Base-by-base conservation (phyloP, 768 basidiomycete genomes). In the Zangia roseola region DNA sequence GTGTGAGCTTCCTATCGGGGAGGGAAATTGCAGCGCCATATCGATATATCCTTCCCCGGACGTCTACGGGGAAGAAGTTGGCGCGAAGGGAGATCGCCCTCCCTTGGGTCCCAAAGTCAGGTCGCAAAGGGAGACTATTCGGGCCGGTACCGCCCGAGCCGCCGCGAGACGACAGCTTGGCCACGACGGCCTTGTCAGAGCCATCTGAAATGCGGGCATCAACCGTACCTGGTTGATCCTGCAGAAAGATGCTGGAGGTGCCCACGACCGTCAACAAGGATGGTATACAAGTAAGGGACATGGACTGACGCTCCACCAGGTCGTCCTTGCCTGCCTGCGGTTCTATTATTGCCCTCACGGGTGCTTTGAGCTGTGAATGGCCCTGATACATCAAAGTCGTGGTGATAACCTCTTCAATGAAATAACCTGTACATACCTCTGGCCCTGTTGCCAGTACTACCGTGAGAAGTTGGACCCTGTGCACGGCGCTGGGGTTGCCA, bases 201-300 rank as follows among this genome's bases (percentile, higher is more conserved):
- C 49, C 59, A 54, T 74, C 70, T 57, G 56, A 19, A 71, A 63
- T 49, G 71, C 88, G 88, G 43, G 75, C 69, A 50, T 81, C 75
- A 39, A 90, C 60, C n/a, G 75, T 71, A 52, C 53, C 79, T 69
- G 65, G 60, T 55, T 54, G 56, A 45, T 56, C 61, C 30, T 63
- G 62, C 40, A 65, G 65, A 59, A 75, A 78, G 45, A 57, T 55
- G 21, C 50, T 43, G 43, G 10, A 28, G 6, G 8, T 16, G 4
- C 14, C 13, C 3, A 31, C 14, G 31, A 6, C 1, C 6, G 31
- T 31, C 31, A 31, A 31, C 14, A 6, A 31, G 14, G 14, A 31
- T 12, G 13, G 30, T 6, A 31, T 6, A 16, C 31, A 6, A 31
- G 7, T 16, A 13, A 31, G 14, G 5, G 31, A 31, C 6, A 31